Base-by-base conservation (phyloP, 31 red algal species). In the Odonthalia washingtoniensis region DNA sequence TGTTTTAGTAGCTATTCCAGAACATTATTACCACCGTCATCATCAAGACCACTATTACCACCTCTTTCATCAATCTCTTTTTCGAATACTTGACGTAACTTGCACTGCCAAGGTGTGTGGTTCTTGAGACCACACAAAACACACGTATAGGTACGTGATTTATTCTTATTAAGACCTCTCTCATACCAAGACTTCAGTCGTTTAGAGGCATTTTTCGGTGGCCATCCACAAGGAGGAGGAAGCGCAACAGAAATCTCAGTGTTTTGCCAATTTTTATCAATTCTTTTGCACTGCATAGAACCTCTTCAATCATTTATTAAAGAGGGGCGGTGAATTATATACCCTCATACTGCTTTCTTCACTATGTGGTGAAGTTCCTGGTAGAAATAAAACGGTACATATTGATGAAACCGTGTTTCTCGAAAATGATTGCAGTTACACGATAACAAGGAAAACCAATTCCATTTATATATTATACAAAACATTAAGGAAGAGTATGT, bases 301-400 rank as follows among this genome's bases (percentile, higher is more conserved):
- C 60, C 75, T 86, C 46, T 24, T 88, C 74, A 27, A 88, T 63
- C 21, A 31, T 74, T 78, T 18, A 78, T 64, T 88, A 74, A 27
- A 24, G 60, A 21, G 61, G 73, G 1, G 68, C 18, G 2, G 37
- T 26, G 39, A 88, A 88, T 4, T 69, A n/a, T 30, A 88, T 37
- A 66, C 72, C 44, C 4, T 88, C 37, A 72, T 88, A 88, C 61
- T 88, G 85, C 35, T 88, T 62, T 68, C 52, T 68, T 64, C 75
- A 88, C 40, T 60, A 34, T 78, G 4, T 36, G 35, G 70, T n/a
- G n/a, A n/a, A n/a, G n/a, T n/a, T n/a, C n/a, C n/a, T n/a, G n/a
- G n/a, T n/a, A n/a, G n/a, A n/a, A 63, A 64, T 65, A 65, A 81
- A 81, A 0, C 40, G 31, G 26, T 66, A 37, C 9, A 81, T 32